Base-by-base conservation (phyloP, 2,329 filamentous ascomycete species). In the Aspergillus luchuensis region DNA sequence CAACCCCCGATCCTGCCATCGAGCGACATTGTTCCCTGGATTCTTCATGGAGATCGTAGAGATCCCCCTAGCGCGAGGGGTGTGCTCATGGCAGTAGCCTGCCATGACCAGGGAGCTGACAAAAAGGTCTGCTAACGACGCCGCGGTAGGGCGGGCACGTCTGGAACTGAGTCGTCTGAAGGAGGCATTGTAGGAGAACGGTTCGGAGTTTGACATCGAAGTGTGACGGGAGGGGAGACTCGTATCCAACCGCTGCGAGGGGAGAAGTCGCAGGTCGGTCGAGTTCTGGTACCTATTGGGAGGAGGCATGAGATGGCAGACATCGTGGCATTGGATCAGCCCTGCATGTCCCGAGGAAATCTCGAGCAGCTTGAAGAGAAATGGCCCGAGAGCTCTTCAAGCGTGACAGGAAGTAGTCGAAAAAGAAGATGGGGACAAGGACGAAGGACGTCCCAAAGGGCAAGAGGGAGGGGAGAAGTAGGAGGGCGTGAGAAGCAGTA, bases 261-360 rank as follows among this genome's bases (percentile, higher is more conserved):
- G 78, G 75, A 78, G 74, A 72, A 79, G 72, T 74, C 79, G 78
- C 77, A 78, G 77, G 74, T 77, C 74, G 67, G 76, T 72, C 71
- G 78, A 80, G 80, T 81, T 79, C 74, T 82, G 78, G 76, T 82
- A 79, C 77, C 79, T 79, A 78, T 80, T 81, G 79, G 83, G 74
- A 78, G 82, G 78, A 84, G 84, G 86, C 87, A 89, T 89, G 85
- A 84, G 84, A 82, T 72, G 78, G 74, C 79, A 79, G 77, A 82
- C 86, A 89, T 88, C 69, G 80, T 87, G 84, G 78, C 76, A 78
- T 75, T 66, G 63, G 68, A 62, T 72, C 66, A 74, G 65, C 70
- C 68, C 65, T 71, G 69, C 72, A 74, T 74, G 62, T 74, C 71
- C 67, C 63, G 61, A 62, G 56, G 63, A 53, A 53, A 58, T 62